Evolutionary conservation across 1,284 basidiomycete species (phyloP).

Genomic region (Leccinum olivaceoglutinosum): DNA sequence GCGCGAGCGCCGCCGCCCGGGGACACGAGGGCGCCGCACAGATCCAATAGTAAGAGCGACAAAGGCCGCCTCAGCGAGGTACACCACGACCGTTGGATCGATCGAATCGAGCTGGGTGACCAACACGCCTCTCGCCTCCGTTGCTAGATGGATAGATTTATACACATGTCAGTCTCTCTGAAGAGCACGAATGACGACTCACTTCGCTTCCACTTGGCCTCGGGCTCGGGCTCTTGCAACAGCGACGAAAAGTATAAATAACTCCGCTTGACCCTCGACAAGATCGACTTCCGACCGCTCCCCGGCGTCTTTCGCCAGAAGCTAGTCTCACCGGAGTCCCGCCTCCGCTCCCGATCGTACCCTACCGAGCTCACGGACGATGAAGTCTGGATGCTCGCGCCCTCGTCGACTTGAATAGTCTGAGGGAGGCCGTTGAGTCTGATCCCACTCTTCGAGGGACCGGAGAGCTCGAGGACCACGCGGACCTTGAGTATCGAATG

Average conservation of each 20-base stretch:
- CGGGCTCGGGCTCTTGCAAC: conserved; percentile 94
- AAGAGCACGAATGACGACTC: conserved; percentile 29
- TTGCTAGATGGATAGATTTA: conserved; percentile 42
- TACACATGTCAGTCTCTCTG: background rate
- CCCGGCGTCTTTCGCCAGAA: conserved; percentile 30
- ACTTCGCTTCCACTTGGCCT: conserved; percentile 95
- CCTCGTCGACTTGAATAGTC: conserved; percentile 57
- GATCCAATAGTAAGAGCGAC: conserved; percentile 95
- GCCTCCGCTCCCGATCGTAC: conserved; percentile 30
- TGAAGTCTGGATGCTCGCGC: conserved; percentile 58
- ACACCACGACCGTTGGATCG: conserved; percentile 94
- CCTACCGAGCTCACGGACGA: conserved; percentile 42
- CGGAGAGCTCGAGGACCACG: conserved; percentile 76
- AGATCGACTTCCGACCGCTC: conserved; percentile 70
- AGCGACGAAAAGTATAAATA: conserved; percentile 99
- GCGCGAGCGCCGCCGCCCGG: conserved; percentile 75
- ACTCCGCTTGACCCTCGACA: conserved; percentile 83
- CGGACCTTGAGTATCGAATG: conserved; percentile 77
- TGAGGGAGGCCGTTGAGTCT: conserved; percentile 83
- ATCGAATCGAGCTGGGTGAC: conserved; percentile 96
- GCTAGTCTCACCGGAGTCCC: conserved; percentile 33
- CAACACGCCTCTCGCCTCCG: conserved; percentile 84
- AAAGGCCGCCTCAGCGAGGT: conserved; percentile 95
- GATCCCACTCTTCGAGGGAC: conserved; percentile 59
- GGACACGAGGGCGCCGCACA: conserved; percentile 84